Evolutionary conservation across 371 early-diverging fungal genomes (phyloP), one percentile per base, ranked within the genome.

Genomic region (Apophysomyces elegans): DNA sequence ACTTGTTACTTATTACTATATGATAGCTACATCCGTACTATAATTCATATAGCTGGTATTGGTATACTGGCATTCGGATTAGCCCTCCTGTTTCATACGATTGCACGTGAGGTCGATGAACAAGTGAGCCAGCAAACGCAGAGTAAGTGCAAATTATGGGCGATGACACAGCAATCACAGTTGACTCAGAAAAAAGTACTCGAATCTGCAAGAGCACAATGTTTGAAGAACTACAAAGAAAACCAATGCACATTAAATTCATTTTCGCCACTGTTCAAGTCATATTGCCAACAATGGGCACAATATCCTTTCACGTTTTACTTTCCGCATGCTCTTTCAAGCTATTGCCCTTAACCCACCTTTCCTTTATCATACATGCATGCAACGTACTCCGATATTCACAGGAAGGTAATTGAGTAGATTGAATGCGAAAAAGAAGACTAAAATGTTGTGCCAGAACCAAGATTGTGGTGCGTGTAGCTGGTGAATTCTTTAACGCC

Each of bases 401-500:
- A 8, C 50, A 3, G 50, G 50, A 50, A 50, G 50, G 50, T 50
- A 50, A 6, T 26, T 7, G 18, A 50, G 0, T 14, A 18, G 21
- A 18, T 50, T 2, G 13, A 50, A 50, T 18, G 4, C 21, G 9
- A 4, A 5, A 18, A 4, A 0, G 9, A 8, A 8, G 21, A 0
- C 37, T 18, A 18, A 37, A 37, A 18, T n/a, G 62, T 50, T 11
- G 16, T 1, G 38, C 16, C 9, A 39, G 45, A 46, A 35, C 62
- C 26, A 66, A 66, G 37, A 41, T 66, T 7, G 50, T 38, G 9
- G 46, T 66, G 46, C 41, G 41, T 9, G 62, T 47, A 18, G 61
- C 61, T 38, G 67, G 67, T n/a, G 67, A 66, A 37, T 13, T 66
- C 18, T 35, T 66, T 45, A 66, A 66, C n/a, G 67, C 62, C 6